Evolutionary conservation across 2,329 filamentous ascomycete genomes (phyloP).

Genomic region (Aspergillus sp.): DNA sequence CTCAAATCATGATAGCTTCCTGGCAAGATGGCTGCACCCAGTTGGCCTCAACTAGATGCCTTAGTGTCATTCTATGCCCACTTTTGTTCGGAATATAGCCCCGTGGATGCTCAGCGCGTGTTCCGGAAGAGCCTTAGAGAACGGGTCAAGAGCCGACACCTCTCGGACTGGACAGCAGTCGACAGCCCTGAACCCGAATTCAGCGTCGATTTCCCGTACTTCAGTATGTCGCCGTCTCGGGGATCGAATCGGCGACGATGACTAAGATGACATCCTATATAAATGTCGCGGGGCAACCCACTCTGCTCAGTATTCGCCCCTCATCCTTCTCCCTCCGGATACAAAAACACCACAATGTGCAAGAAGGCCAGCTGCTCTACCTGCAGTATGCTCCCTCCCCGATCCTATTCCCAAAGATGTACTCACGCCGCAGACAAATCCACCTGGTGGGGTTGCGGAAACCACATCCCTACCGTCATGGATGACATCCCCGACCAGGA

Average conservation of each 20-base stretch:
- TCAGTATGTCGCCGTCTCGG: no score
- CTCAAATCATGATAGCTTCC: no score
- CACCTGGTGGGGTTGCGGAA: constrained; percentile 59
- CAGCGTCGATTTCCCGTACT: no score
- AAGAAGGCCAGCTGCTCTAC: constrained; percentile 52
- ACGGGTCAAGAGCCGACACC: no score
- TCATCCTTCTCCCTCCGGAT: neutral
- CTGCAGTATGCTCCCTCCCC: constrained; percentile 47
- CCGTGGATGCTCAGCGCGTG: no score
- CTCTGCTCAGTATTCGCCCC: neutral
- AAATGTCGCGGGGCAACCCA: neutral
- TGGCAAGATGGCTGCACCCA: no score
- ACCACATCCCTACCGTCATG: constrained; percentile 54
- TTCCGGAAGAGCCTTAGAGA: no score
- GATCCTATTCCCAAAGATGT: constrained; percentile 1
- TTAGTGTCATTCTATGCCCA: no score
- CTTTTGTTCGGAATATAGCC: no score
- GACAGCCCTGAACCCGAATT: no score
- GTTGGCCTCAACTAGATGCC: no score
- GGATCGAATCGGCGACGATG: neutral
- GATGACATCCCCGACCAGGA: constrained; percentile 48
- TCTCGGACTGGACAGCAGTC: no score
- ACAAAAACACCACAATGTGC: constrained; percentile 45
- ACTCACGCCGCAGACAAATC: constrained; percentile 40
- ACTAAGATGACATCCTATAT: constrained; percentile 1